Evolutionary conservation across 768 basidiomycete species (phyloP).

Genomic region (Boletus rufocinnamomeus): DNA sequence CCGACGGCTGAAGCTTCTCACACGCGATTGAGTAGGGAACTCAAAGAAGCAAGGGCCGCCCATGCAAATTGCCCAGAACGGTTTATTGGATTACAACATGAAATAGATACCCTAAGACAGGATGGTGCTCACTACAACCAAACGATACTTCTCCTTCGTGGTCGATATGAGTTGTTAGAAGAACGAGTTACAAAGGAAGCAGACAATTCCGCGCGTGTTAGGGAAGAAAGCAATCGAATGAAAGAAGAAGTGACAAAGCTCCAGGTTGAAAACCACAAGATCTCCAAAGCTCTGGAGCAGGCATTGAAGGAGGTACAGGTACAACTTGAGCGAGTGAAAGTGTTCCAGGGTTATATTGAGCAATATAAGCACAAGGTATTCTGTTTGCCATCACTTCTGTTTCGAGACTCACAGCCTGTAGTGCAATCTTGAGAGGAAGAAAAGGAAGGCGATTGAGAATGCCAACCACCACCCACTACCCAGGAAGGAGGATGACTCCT

Average conservation of each 20-base stretch:
- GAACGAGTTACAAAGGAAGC: constrained; percentile 14
- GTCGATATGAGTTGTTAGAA: constrained; percentile 17
- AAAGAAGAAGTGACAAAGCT: constrained; percentile 27
- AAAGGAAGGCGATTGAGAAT: constrained; percentile 27
- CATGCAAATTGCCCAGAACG: constrained; percentile 20
- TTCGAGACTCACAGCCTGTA: constrained; percentile 9
- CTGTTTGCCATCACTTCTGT: background rate
- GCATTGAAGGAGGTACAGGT: constrained; percentile 17
- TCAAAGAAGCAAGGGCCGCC: constrained; percentile 11
- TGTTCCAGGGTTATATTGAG: constrained; percentile 25
- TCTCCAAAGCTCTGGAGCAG: constrained; percentile 16
- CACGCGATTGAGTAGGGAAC: constrained; percentile 15
- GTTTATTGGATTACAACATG: constrained; percentile 12
- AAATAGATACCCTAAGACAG: constrained; percentile 14
- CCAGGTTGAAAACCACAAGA: constrained; percentile 28
- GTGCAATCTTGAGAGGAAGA: constrained; percentile 29
- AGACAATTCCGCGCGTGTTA: constrained; percentile 4
- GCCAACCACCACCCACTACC: constrained; percentile 6
- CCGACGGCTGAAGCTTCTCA: constrained; percentile 9
- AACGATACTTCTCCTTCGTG: constrained; percentile 16
- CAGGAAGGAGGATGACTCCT: constrained; percentile 30
- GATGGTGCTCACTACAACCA: constrained; percentile 8
- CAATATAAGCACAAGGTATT: constrained; percentile 28
- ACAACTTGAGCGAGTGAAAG: constrained; percentile 24
- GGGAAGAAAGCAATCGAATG: constrained; percentile 14